Evolutionary conservation across 1,284 basidiomycete genomes (phyloP), one percentile per base, ranked within the genome.

Genomic region (Cutaneotrichosporon cavernicola): DNA sequence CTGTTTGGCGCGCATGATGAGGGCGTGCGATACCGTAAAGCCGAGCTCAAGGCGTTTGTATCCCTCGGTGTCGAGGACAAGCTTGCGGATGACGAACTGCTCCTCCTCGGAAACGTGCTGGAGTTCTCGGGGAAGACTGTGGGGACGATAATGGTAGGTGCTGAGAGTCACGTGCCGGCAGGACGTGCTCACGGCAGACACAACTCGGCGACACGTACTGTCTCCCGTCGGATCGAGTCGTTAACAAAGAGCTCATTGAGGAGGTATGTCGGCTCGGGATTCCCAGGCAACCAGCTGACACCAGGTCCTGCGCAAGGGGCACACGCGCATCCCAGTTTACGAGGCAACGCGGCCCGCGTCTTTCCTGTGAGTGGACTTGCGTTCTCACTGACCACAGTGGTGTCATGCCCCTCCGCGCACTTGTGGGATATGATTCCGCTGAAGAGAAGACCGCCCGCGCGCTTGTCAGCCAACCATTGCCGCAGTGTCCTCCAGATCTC

Each of bases 21-120:
- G 51, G 78, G 84, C 0, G 85, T 89, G 62, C 91, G 89, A 0
- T 94, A 94, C 81, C 91, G 92, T 71, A 93, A 93, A 77, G 90
- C 90, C 0, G 90, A 95, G 73, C 86, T 97, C 52, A 92, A 91
- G 80, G 91, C 90, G 0, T 97, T 97, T 78, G 86, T 97, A 22
- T 56, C 90, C 77, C 53, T 81, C 76, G 70, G 83, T 74, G 78
- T 82, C 77, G 90, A 94, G 80, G 85, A 91, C 65, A 87, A 88
- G 34, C 86, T 92, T 38, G 87, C 89, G 72, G 89, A 94, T 71
- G 90, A 94, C 67, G 90, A 94, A 76, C 89, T 93, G 58, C 84
- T 85, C 57, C 91, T 95, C 62, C 81, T 95, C 47, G 92, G 91
- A 69, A 89, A 89, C 18, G 90, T 94, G 2, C 81, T 93, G 53